A percentile compares a stretch with the other conserved stretches of the same genome.
phyloP scores from a whole-genome alignment of 1,139 yeast genomes.

The Pichia cactophila region DNA sequence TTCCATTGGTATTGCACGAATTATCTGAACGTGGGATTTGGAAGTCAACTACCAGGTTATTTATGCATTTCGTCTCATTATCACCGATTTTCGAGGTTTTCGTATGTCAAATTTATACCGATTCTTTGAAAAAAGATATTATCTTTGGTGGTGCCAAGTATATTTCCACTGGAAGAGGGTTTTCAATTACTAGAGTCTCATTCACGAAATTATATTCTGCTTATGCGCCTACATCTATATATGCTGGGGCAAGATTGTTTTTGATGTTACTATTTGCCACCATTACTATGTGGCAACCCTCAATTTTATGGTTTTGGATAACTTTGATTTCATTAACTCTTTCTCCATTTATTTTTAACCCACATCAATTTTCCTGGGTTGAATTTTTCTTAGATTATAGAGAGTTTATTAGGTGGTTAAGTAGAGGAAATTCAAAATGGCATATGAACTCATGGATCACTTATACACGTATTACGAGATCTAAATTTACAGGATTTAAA shows the following conservation, averaged over 20 bases:
- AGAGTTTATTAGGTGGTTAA: slow-evolving; percentile 59
- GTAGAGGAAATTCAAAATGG: slow-evolving; percentile 50
- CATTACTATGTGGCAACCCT: slow-evolving; percentile 65
- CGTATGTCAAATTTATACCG: slow-evolving; percentile 77
- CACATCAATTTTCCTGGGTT: slow-evolving; percentile 68
- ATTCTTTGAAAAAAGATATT: slow-evolving; percentile 58
- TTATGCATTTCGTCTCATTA: slow-evolving; percentile 59
- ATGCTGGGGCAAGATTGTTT: slow-evolving; percentile 54
- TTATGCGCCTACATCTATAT: slow-evolving; percentile 58
- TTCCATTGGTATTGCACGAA: slow-evolving; percentile 76
- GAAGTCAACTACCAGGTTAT: slow-evolving; percentile 52
- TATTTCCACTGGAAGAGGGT: slow-evolving; percentile 79
- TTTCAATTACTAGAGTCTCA: slow-evolving; percentile 63
- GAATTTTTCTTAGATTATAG: slow-evolving; percentile 72
- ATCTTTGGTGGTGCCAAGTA: slow-evolving; percentile 80
- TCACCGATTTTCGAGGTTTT: slow-evolving; percentile 86
- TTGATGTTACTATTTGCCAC: slow-evolving; percentile 57
- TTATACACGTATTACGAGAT: slow-evolving; percentile 44
- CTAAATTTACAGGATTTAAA: slow-evolving; percentile 63
- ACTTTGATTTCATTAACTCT: slow-evolving; percentile 64
- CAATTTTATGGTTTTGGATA: slow-evolving; percentile 79
- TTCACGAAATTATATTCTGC: slow-evolving; percentile 55
- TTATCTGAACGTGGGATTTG: slow-evolving; percentile 67
- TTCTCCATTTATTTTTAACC: slow-evolving; percentile 78
- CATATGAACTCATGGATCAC: slow-evolving; percentile 55